Conservation (phyloP, 352 stramenopile species). For the Globisporangium mamillatum region DNA sequence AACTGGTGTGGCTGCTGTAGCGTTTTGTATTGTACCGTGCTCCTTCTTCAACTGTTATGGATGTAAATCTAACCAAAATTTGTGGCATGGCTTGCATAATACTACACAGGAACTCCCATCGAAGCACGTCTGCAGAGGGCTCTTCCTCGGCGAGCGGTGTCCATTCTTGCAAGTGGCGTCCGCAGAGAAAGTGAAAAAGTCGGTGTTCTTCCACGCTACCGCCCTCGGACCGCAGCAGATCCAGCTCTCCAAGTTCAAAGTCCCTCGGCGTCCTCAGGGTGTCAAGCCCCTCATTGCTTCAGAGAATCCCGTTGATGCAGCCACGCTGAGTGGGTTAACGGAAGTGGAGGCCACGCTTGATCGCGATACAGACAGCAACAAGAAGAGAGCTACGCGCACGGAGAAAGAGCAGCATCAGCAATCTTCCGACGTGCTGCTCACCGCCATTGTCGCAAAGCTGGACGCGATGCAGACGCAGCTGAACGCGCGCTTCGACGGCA, state of each 20-base stretch:
- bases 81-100: neutral
- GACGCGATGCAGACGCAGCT: constrained; percentile 42
- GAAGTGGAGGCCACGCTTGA: neutral
- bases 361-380: neutral
- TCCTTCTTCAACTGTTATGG: neutral
- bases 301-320: neutral
- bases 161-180: constrained; percentile 56
- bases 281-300: neutral
- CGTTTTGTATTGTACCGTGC: no score
- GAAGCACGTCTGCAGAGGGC: constrained; percentile 44
- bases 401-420: constrained; percentile 16
- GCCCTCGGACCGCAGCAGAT: constrained; percentile 31
- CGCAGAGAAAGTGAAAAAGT: constrained; percentile 41
- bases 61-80: no score
- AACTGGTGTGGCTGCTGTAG: constrained; percentile 31
- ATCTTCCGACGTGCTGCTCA: constrained; percentile 7
- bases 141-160: constrained; percentile 36
- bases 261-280: constrained; percentile 27
- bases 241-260: constrained; percentile 48
- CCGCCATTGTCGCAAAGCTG: constrained; percentile 30
- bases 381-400: constrained; percentile 2
- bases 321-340: neutral
- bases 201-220: constrained; percentile 42
- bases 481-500: constrained; percentile 49
- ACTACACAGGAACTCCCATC: constrained; percentile 35